phyloP scores from a whole-genome alignment of 2,329 filamentous ascomycete genomes.

The Trichoderma sp. region DNA sequence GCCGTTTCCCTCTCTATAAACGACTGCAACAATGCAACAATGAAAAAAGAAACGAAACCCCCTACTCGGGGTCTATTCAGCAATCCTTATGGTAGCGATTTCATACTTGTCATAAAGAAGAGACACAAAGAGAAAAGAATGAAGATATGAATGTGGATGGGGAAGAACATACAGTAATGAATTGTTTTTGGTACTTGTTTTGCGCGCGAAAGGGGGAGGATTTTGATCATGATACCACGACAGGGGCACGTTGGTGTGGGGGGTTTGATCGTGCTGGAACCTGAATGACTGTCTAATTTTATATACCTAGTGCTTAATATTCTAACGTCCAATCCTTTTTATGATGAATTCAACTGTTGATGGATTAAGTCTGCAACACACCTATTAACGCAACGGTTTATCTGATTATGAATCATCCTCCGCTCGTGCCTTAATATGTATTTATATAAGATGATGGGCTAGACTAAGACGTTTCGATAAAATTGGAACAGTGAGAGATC shows the following conservation, averaged over 20 bases:
- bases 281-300: not conserved
- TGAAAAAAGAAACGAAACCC: not conserved
- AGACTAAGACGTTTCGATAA: too few relatives aligned
- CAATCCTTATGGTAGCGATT: slow-evolving; percentile 1
- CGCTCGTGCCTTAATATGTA: too few relatives aligned
- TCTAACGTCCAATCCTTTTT: not conserved
- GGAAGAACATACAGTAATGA: not conserved
- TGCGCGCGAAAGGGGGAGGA: not conserved
- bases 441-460: too few relatives aligned
- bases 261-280: not conserved
- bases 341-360: not conserved
- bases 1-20: not conserved
- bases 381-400: not conserved
- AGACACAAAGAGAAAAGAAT: not conserved
- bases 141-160: not conserved
- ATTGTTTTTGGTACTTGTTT: slow-evolving; percentile 32
- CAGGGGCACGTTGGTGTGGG: not conserved
- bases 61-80: not conserved
- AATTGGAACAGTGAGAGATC: too few relatives aligned
- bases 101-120: not conserved
- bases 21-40: not conserved
- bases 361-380: not conserved
- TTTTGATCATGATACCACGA: slow-evolving; percentile 14
- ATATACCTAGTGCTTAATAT: slow-evolving; percentile 6
- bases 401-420: not conserved